phyloP scores from a whole-genome alignment of 352 stramenopile genomes.

The Pythium insidiosum region DNA sequence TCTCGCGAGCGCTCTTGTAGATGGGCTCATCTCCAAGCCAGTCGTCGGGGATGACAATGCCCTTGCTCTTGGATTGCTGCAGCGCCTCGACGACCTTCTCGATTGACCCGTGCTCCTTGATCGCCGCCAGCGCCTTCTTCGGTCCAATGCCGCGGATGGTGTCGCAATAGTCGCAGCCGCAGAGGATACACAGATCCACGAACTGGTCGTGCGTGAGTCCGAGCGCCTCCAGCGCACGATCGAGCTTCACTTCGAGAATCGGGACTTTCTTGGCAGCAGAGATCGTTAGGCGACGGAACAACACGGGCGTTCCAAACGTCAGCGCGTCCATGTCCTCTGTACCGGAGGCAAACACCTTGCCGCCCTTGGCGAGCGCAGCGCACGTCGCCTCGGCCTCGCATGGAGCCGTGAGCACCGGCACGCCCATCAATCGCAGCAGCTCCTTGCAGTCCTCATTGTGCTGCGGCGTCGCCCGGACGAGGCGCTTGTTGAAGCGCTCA shows the following conservation, averaged over 20 bases:
- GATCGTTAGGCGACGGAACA: slow-evolving; percentile 90
- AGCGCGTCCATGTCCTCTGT: slow-evolving; percentile 99
- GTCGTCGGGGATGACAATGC: slow-evolving; percentile 74
- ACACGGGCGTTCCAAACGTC: slow-evolving; percentile 95
- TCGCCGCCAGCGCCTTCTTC: slow-evolving; percentile 96
- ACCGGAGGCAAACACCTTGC: slow-evolving; percentile 91
- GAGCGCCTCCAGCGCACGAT: slow-evolving; percentile 90
- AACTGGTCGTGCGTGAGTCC: slow-evolving; percentile 93
- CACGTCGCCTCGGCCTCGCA: slow-evolving; percentile 99
- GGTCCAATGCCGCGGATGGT: slow-evolving; percentile 96
- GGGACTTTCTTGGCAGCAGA: slow-evolving; percentile 85
- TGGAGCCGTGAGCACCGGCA: slow-evolving; percentile 94
- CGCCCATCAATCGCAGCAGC: slow-evolving; percentile 92
- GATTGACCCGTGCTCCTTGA: slow-evolving; percentile 94
- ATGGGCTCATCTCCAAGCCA: slow-evolving; percentile 85
- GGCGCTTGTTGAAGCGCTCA: slow-evolving; percentile 90
- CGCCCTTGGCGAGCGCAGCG: slow-evolving; percentile 87
- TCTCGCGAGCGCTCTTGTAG: slow-evolving; percentile 88
- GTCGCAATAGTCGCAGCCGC: slow-evolving; percentile 98
- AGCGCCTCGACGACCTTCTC: slow-evolving; percentile 92
- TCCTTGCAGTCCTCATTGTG: slow-evolving; percentile 94
- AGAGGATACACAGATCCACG: slow-evolving; percentile 98
- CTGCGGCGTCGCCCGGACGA: slow-evolving; percentile 85
- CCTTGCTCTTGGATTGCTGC: slow-evolving; percentile 81
- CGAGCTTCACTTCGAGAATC: slow-evolving; percentile 87